Evolutionary conservation across 75 land plant species (phyloP), one percentile per base, ranked within the genome.

Genomic region (Selaginella tamariscina): DNA sequence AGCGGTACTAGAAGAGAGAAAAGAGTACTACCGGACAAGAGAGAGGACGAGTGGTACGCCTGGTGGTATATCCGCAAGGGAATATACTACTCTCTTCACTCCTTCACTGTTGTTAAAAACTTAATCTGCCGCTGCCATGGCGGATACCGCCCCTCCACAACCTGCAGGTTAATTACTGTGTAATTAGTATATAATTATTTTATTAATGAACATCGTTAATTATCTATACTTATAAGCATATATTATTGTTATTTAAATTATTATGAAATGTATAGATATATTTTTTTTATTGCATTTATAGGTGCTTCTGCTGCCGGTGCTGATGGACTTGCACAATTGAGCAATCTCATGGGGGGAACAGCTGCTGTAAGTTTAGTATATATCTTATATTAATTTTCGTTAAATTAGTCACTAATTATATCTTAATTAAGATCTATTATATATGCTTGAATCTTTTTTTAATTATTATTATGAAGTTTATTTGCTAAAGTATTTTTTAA

Each of bases 51-150:
- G 49, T 39, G 49, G 49, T 5, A 15, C 49, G 5, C 49, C 49
- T 39, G 5, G 49, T 39, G 49, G 49, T 15, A 5, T 5, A 39
- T 39, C 49, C 49, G 49, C 11, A 5, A 5, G 49, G 49, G 49
- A 39, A 39, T 39, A 5, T 39, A 39, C 49, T 39, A 39, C 49
- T 39, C 49, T 15, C 11, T 15, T 5, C 49, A 39, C 49, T 5
- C 49, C 5, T 39, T 39, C 49, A 39, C 49, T 39, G 49, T 39
- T 39, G 11, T 39, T 39, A 5, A 15, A 5, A 15, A 39, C 15
- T 39, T 39, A 15, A 39, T 39, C 49, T 39, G 49, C 49, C 49
- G 49, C 49, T 39, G 49, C 49, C 49, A 39, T 39, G 49, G n/a
- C n/a, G n/a, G 49, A 39, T 39, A 15, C 49, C 49, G 49, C 15